phyloP scores from a whole-genome alignment of 2,329 filamentous ascomycete genomes.

The Calonectria hawksworthii region DNA sequence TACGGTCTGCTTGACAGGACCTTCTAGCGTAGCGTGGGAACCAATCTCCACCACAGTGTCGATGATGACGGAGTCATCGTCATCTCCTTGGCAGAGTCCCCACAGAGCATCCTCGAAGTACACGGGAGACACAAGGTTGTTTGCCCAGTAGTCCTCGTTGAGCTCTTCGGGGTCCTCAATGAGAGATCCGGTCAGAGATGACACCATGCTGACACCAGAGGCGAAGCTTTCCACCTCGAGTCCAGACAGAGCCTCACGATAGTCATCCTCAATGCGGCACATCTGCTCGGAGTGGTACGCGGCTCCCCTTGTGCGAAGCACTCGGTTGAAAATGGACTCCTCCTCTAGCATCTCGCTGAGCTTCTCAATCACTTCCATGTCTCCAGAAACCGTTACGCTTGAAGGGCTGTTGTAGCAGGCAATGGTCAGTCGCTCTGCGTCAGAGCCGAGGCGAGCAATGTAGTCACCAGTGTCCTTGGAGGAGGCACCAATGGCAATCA shows the following conservation, averaged over 20 bases:
- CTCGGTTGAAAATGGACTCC: conserved; percentile 47
- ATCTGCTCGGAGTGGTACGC: conserved; percentile 31
- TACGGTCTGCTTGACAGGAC: conserved; percentile 62
- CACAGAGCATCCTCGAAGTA: conserved; percentile 21
- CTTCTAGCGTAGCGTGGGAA: conserved; percentile 62
- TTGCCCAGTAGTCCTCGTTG: conserved; percentile 23
- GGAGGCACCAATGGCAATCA: conserved; percentile 51
- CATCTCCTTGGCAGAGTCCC: conserved; percentile 4
- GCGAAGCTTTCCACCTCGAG: conserved; percentile 2
- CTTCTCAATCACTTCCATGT: conserved; percentile 40
- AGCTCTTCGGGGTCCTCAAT: conserved; percentile 20
- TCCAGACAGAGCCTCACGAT: conserved; percentile 11
- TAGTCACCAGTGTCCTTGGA: conserved; percentile 17
- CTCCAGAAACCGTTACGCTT: conserved; percentile 50
- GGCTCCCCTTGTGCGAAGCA: conserved; percentile 24
- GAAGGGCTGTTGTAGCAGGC: conserved; percentile 47
- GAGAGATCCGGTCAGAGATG: conserved; percentile 17
- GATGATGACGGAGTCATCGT: conserved; percentile 7
- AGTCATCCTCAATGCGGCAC: conserved; percentile 24
- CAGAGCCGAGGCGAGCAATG: conserved; percentile 15
- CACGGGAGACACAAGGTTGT: conserved; percentile 23
- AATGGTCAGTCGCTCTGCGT: conserved; percentile 28
- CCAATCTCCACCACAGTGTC: conserved; percentile 55
- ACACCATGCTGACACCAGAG: conserved; percentile 12
- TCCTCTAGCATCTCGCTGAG: conserved; percentile 38